A percentile compares a stretch with the other conserved stretches of the same genome.
Conservation (phyloP, 176 grass and related monocot species). For the Cenchrus americanus region DNA sequence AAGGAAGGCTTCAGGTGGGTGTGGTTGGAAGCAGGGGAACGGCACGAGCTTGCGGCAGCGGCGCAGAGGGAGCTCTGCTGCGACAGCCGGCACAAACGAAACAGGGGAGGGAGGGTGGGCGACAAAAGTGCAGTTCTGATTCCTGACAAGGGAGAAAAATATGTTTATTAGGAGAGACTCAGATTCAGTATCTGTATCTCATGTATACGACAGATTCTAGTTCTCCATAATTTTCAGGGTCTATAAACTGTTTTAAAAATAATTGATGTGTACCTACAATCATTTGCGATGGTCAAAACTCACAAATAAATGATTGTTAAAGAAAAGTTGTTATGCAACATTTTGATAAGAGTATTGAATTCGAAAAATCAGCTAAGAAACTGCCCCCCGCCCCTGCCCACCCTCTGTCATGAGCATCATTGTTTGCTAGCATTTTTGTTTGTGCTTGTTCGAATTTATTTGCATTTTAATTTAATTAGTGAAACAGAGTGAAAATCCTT, state of each 20-base stretch:
- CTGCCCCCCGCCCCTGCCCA: too few relatives aligned
- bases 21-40: too few relatives aligned
- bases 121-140: neutral
- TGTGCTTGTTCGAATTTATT: too few relatives aligned
- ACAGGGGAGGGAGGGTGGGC: too few relatives aligned
- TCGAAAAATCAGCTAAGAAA: neutral
- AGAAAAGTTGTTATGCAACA: neutral
- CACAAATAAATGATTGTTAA: neutral
- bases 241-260: neutral
- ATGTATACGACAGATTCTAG: neutral
- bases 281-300: neutral
- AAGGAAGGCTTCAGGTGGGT: too few relatives aligned
- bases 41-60: too few relatives aligned
- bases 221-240: neutral
- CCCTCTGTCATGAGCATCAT: too few relatives aligned
- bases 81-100: too few relatives aligned
- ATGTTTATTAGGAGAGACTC: neutral
- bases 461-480: too few relatives aligned
- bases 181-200: slow-evolving; percentile 3
- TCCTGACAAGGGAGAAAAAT: neutral
- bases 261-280: neutral
- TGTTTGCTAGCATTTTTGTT: too few relatives aligned
- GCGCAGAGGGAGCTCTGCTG: too few relatives aligned
- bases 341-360: neutral
- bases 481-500: too few relatives aligned